phyloP scores from a whole-genome alignment of 108 stramenopile species.

The Skeletonema costatum region DNA sequence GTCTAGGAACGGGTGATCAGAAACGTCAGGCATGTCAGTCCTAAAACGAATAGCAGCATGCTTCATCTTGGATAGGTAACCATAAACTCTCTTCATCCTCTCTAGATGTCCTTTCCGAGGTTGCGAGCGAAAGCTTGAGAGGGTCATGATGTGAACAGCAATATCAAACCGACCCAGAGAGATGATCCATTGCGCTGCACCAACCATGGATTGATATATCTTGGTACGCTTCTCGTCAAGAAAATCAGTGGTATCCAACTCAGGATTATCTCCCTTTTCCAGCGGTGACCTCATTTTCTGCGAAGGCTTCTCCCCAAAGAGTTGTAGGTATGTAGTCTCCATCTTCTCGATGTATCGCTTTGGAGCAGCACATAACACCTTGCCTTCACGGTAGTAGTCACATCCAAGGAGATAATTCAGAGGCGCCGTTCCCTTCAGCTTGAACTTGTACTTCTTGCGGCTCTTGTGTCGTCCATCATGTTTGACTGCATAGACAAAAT shows the following conservation, averaged over 20 bases:
- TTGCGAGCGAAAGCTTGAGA: conserved; percentile 26
- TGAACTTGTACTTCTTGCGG: conserved; percentile 23
- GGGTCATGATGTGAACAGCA: conserved; percentile 10
- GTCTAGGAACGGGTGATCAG: too few species aligned
- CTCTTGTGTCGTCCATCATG: too few species aligned
- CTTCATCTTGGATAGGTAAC: conserved; percentile 14
- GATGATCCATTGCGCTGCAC: too few species aligned
- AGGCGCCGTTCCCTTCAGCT: conserved; percentile 38
- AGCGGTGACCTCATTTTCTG: background rate
- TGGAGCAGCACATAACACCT: conserved; percentile 30
- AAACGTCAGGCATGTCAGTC: conserved; percentile 8
- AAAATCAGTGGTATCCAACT: conserved; percentile 6
- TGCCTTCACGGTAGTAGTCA: conserved; percentile 18
- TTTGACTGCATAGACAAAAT: too few species aligned
- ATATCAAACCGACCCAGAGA: too few species aligned
- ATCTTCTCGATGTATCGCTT: conserved; percentile 33
- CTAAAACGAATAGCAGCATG: conserved; percentile 17
- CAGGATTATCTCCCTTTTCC: background rate
- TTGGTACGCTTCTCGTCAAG: too few species aligned
- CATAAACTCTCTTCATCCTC: conserved; percentile 12
- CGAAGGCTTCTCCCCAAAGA: conserved; percentile 41
- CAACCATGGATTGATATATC: too few species aligned
- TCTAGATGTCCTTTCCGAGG: conserved; percentile 37
- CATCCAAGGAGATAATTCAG: conserved; percentile 40
- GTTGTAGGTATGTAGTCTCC: background rate